These are phyloP conservation scores for Metschnikowia borealis DNA, from an alignment of 805 yeast genomes.

Conservation along the genomic window DNA sequence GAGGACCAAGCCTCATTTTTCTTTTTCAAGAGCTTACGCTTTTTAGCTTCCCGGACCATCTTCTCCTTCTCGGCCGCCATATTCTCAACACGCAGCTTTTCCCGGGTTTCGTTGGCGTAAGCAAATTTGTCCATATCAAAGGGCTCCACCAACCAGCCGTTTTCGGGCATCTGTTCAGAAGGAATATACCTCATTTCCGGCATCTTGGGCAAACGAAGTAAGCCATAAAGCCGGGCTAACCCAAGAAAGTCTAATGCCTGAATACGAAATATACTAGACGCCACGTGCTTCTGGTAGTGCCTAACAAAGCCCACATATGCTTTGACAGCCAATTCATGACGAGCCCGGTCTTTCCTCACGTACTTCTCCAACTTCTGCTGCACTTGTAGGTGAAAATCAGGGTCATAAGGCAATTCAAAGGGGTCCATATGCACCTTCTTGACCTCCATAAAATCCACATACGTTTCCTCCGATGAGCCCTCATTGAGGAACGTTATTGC, in stretches of 20 bases:
- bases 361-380: constrained; percentile 39
- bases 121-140: constrained; percentile 66
- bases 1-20: constrained; percentile 78
- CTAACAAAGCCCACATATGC: constrained; percentile 81
- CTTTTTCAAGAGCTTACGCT: constrained; percentile 41
- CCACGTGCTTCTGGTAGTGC: constrained; percentile 83
- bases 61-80: constrained; percentile 43
- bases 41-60: constrained; percentile 38
- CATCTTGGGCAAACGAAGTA: constrained; percentile 86
- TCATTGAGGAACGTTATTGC: constrained; percentile 70
- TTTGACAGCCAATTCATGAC: constrained; percentile 76
- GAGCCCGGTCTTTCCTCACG: constrained; percentile 68
- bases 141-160: constrained; percentile 66
- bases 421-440: constrained; percentile 51
- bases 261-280: constrained; percentile 81
- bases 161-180: constrained; percentile 50
- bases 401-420: constrained; percentile 24
- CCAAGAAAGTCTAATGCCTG: constrained; percentile 67
- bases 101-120: constrained; percentile 64
- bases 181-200: constrained; percentile 69
- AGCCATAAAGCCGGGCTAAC: constrained; percentile 71
- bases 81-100: constrained; percentile 55
- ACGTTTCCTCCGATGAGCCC: constrained; percentile 77
- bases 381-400: constrained; percentile 26
- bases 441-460: constrained; percentile 73